phyloP scores from a whole-genome alignment of 768 basidiomycete genomes.

The Naganishia randhawae region DNA sequence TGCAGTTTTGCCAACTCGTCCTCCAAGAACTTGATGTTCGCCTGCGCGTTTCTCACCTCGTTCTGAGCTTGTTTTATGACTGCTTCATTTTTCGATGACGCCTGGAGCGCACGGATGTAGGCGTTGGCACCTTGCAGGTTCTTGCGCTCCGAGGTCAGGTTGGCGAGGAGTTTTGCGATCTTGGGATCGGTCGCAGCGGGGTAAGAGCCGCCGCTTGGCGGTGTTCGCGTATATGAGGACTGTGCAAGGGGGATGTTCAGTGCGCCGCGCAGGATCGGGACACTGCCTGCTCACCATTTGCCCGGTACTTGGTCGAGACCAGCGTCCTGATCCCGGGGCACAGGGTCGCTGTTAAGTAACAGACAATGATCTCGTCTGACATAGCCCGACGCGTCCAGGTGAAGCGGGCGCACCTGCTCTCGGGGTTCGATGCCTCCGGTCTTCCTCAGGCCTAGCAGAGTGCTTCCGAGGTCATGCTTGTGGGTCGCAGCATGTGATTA shows the following conservation, averaged over 20 bases:
- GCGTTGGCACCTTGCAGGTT: constrained; percentile 49
- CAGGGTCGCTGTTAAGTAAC: too few species aligned
- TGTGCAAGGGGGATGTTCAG: not conserved
- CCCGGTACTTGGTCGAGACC: too few species aligned
- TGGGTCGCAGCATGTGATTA: too few species aligned
- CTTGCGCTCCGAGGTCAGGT: constrained; percentile 45
- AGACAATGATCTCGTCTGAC: too few species aligned
- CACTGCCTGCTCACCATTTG: not conserved
- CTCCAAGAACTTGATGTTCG: constrained; percentile 48
- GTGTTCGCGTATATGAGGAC: not conserved
- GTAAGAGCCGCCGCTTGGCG: constrained; percentile 1
- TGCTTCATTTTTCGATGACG: constrained; percentile 48
- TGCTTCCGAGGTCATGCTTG: too few species aligned
- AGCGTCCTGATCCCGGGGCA: too few species aligned
- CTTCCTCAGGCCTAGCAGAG: too few species aligned
- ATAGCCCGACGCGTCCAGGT: too few species aligned
- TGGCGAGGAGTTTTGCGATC: constrained; percentile 45
- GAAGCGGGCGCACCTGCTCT: too few species aligned
- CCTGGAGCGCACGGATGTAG: constrained; percentile 47
- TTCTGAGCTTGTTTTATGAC: constrained; percentile 51
- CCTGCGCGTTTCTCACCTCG: constrained; percentile 48
- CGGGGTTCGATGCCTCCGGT: too few species aligned
- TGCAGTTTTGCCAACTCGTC: constrained; percentile 49
- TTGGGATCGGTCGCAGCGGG: constrained; percentile 44
- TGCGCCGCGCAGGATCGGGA: not conserved